Base-by-base conservation (phyloP, 2,329 filamentous ascomycete species). In the Kalmusia sp. region DNA sequence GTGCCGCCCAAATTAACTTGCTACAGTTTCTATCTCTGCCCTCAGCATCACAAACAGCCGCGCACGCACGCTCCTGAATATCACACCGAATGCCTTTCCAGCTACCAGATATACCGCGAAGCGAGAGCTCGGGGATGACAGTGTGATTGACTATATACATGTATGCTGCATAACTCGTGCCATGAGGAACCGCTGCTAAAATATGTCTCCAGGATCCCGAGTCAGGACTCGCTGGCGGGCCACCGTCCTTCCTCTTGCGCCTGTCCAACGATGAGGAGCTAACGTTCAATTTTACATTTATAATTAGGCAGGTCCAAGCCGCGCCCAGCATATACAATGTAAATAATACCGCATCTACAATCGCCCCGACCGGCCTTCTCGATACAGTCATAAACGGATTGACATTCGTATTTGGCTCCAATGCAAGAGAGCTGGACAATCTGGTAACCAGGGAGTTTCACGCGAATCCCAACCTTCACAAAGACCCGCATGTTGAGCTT, bases 391-490 rank as follows among this genome's bases (percentile, higher is more conserved):
- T 99, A 67, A 92, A 89, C 55, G 92, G 93, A 46, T 82, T 99
- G 57, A 99, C 95, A 7, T 98, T 93, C 72, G 89, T 96, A 57
- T 93, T 93, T 73, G 93, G 91, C 35, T 91, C 93, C 0, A 96
- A 87, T 47, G 79, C 86, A 27, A 90, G 86, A 76, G 95, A 99
- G 67, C 85, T 99, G 49, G 95, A 98, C 69, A 97, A 95, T 62
- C 80, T 99, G 40, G 88, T 98, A 41, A 98, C 93, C 14, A 84
- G 93, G 64, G 95, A 99, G 74, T 98, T 99, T 67, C 92, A 98
- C 64, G 92, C 93, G 61, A 92, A 99, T 69, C 95, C 95, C 1
- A 99, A 99, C 69, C 80, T 99, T 51, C 95, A 99, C 79, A 98
- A 96, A 73, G 98, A 97, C 70, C 84, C 92, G 49, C 98, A 98